These are phyloP conservation scores for Coniella vitis DNA, from an alignment of 2,329 filamentous ascomycete genomes.

Conservation along the genomic window DNA sequence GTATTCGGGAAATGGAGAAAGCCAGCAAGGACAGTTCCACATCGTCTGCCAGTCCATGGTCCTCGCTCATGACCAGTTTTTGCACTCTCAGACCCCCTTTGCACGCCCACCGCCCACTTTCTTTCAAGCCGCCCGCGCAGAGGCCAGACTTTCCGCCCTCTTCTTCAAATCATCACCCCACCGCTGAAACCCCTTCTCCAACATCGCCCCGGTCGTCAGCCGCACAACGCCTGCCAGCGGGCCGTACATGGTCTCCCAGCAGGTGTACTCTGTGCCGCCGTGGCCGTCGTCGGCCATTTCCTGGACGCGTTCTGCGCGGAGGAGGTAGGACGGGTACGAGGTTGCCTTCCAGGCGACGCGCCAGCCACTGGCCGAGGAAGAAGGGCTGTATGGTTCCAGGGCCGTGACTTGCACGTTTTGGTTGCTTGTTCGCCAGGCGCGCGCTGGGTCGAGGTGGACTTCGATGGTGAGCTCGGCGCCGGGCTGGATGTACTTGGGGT, in stretches of 20 bases:
- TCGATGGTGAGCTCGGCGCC: constrained; percentile 28
- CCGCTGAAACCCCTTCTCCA: constrained; percentile 29
- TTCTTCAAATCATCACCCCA: constrained; percentile 34
- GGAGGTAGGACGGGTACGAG: constrained; percentile 25
- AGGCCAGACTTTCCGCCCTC: constrained; percentile 20
- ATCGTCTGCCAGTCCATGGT: too few relatives aligned
- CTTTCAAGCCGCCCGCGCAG: too few relatives aligned
- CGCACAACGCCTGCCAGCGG: constrained; percentile 29
- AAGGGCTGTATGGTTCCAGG: constrained; percentile 29
- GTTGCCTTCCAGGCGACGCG: constrained; percentile 33
- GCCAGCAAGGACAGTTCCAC: too few relatives aligned
- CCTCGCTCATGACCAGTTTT: neutral
- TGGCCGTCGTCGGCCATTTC: constrained; percentile 31
- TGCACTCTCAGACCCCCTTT: too few relatives aligned
- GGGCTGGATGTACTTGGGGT: constrained; percentile 21
- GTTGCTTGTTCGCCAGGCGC: constrained; percentile 10
- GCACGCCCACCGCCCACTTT: too few relatives aligned
- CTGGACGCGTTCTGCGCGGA: constrained; percentile 35
- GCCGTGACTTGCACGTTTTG: constrained; percentile 23
- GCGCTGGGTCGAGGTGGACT: constrained; percentile 25
- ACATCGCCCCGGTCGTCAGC: constrained; percentile 24
- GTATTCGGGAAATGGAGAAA: too few relatives aligned
- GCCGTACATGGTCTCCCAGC: constrained; percentile 41
- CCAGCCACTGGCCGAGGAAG: too few relatives aligned
- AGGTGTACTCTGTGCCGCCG: constrained; percentile 31